phyloP scores from a whole-genome alignment of 805 yeast genomes.

The Cyberlindnera xishuangbannaensis region DNA sequence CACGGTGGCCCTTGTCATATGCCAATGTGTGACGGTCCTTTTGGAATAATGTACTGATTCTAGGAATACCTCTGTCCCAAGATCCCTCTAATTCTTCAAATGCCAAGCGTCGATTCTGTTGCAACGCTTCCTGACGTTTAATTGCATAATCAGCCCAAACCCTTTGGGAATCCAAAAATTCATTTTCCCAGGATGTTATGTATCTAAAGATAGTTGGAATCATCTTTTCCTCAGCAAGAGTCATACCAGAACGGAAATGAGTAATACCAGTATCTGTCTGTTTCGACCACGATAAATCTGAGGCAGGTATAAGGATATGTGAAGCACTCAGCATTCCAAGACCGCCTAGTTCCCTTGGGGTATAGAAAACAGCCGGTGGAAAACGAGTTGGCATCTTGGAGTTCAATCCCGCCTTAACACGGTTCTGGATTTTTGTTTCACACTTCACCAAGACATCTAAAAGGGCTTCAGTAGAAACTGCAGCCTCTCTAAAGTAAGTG shows the following conservation, averaged over 20 bases:
- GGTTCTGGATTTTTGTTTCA: slow-evolving; percentile 89
- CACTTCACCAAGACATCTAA: slow-evolving; percentile 81
- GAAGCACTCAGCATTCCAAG: slow-evolving; percentile 97
- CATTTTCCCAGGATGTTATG: slow-evolving; percentile 95
- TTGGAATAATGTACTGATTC: slow-evolving; percentile 92
- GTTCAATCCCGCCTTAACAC: slow-evolving; percentile 90
- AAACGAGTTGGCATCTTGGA: slow-evolving; percentile 98
- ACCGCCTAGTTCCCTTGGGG: slow-evolving; percentile 97
- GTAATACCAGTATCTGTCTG: slow-evolving; percentile 94
- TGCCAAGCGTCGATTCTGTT: slow-evolving; percentile 78
- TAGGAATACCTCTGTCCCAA: slow-evolving; percentile 97
- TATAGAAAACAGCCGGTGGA: slow-evolving; percentile 97
- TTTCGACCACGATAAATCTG: slow-evolving; percentile 84
- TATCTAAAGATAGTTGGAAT: slow-evolving; percentile 94
- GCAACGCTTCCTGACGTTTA: slow-evolving; percentile 79
- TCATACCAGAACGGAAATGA: slow-evolving; percentile 92
- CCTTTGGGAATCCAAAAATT: slow-evolving; percentile 85
- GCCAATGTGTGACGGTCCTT: slow-evolving; percentile 93
- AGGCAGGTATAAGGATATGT: slow-evolving; percentile 89
- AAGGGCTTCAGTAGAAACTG: slow-evolving; percentile 70
- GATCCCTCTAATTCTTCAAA: slow-evolving; percentile 90
- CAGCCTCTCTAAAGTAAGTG: slow-evolving; percentile 91
- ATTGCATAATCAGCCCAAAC: slow-evolving; percentile 98
- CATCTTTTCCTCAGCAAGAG: slow-evolving; percentile 67
- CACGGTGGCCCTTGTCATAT: slow-evolving; percentile 88